phyloP scores from a whole-genome alignment of 371 early-diverging fungal genomes.

The Haplosporangium sp. region DNA sequence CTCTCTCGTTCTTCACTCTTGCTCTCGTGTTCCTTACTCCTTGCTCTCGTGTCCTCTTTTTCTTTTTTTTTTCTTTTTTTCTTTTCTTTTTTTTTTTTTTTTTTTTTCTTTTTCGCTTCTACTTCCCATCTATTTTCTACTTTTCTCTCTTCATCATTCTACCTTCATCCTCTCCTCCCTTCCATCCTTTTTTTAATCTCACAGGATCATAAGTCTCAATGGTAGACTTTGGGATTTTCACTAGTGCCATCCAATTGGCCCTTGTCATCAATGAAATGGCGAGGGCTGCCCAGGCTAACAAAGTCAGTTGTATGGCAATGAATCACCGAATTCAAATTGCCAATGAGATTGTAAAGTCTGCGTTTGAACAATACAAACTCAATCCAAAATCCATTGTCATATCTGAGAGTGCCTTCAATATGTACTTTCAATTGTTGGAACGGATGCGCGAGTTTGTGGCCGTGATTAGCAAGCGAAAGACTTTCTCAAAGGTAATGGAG shows the following conservation, averaged over 20 bases:
- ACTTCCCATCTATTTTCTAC: background rate
- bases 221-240: constrained; percentile 45
- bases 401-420: constrained; percentile 38
- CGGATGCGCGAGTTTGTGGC: constrained; percentile 51
- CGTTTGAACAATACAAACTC: constrained; percentile 35
- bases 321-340: constrained; percentile 54
- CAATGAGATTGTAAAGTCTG: constrained; percentile 49
- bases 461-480: constrained; percentile 50
- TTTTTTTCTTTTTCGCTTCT: no score
- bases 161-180: background rate
- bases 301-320: constrained; percentile 51
- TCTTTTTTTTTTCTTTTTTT: background rate
- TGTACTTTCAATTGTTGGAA: constrained; percentile 36
- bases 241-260: constrained; percentile 45
- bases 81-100: background rate
- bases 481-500: constrained; percentile 42
- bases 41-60: background rate
- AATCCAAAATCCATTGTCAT: constrained; percentile 30
- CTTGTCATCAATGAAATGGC: constrained; percentile 44
- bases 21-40: background rate
- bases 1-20: background rate
- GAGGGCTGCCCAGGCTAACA: constrained; percentile 47
- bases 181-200: background rate
- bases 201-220: constrained; percentile 15
- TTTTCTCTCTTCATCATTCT: background rate